Base-by-base conservation (phyloP, 768 basidiomycete species). In the Pleurotus giganteus region DNA sequence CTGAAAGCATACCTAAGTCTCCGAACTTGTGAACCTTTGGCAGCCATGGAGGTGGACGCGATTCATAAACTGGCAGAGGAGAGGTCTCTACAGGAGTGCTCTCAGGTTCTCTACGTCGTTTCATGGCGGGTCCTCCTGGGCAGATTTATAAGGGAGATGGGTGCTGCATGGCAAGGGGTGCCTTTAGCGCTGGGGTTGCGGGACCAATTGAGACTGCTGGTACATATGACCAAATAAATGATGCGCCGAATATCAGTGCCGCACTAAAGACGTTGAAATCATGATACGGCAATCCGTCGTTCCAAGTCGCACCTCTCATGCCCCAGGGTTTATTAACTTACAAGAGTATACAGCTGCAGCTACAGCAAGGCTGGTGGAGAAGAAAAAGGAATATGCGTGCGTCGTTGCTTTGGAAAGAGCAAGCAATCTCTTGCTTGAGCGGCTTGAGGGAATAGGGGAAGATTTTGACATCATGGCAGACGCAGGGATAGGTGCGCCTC, bases 381-480 rank as follows among this genome's bases (percentile, higher is more conserved):
- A 91, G 74, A 91, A 89, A 73, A 91, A 89, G 64, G 89, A 91
- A 66, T 82, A 75, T 53, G 88, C 90, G 53, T 88, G 86, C 0
- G 86, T 90, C 23, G 77, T 81, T 19, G 89, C 89, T 1, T 73
- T 91, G 4, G 86, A 90, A 63, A 74, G 76, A 52, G 82, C 85
- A 0, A 86, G 82, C 53, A 68, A 79, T 4, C 66, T 84, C 29
- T 88, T 86, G 63, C 74, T 87, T 2, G 80, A 84, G 65, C 80
- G 88, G 6, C 81, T 91, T 37, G 83, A 86, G 59, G 82, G 76
- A 4, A 71, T 91, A 3, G 83, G 80, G 21, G 83, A 86, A 15
- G 88, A 91, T 63, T 88, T 84, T 61, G 80, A 88, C 57, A 77
- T 83, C 19, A 90, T 91, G 85, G 89, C 88, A 5, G 79, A 87